Conservation (phyloP, 2,329 filamentous ascomycete species). For the Ascochyta fabae region DNA sequence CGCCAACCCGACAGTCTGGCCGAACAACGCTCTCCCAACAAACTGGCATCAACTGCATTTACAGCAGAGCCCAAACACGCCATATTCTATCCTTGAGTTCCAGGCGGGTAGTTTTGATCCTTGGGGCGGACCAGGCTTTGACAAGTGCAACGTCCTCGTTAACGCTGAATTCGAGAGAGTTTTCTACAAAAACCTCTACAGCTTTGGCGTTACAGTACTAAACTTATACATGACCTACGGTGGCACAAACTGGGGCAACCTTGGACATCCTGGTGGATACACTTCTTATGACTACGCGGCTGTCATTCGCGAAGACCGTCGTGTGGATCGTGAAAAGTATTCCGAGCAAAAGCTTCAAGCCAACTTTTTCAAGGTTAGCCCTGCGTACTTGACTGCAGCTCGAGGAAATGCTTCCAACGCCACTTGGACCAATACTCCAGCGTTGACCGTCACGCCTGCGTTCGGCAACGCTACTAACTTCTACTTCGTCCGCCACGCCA, state of each 20-base stretch:
- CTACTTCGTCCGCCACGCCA: slow-evolving; percentile 69
- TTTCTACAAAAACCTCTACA: slow-evolving; percentile 78
- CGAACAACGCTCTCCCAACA: slow-evolving; percentile 62
- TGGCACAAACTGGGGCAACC: slow-evolving; percentile 81
- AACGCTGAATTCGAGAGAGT: slow-evolving; percentile 78
- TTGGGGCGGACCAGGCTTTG: slow-evolving; percentile 75
- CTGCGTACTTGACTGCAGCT: slow-evolving; percentile 66
- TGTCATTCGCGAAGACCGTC: slow-evolving; percentile 72
- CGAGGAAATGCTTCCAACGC: slow-evolving; percentile 40
- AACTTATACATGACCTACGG: slow-evolving; percentile 82
- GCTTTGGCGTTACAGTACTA: slow-evolving; percentile 70
- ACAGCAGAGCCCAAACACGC: slow-evolving; percentile 68
- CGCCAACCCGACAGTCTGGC: slow-evolving; percentile 68
- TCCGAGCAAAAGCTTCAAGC: slow-evolving; percentile 78
- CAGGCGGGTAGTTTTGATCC: slow-evolving; percentile 76
- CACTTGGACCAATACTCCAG: slow-evolving; percentile 48
- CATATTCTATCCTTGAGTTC: slow-evolving; percentile 71
- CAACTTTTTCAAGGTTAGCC: slow-evolving; percentile 76
- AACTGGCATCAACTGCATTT: slow-evolving; percentile 62
- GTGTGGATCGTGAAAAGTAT: slow-evolving; percentile 75
- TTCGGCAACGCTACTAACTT: slow-evolving; percentile 64
- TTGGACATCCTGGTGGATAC: slow-evolving; percentile 65
- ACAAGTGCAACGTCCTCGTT: slow-evolving; percentile 68
- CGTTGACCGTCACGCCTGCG: slow-evolving; percentile 68
- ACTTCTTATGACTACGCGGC: slow-evolving; percentile 67